Conservation (phyloP, 441 rosid genomes). For the Gossypium schwendimanii region DNA sequence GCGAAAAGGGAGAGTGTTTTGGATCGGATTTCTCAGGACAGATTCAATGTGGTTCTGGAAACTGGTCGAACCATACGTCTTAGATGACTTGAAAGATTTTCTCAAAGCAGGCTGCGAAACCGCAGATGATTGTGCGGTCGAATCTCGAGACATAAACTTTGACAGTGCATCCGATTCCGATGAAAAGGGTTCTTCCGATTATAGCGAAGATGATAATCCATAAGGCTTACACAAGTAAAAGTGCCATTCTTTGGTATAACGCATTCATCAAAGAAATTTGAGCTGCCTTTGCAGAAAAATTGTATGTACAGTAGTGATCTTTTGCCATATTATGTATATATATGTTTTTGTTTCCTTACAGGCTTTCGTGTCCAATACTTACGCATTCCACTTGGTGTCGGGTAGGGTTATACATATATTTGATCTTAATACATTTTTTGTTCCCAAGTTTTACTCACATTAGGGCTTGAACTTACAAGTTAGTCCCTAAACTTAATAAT, state of each 20-base stretch:
- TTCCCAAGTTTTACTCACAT: no score
- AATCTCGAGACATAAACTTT: slow-evolving; percentile 30
- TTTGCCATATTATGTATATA: not conserved
- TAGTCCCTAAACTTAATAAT: no score
- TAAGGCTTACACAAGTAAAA: not conserved
- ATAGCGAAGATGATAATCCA: slow-evolving; percentile 12
- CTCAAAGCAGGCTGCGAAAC: slow-evolving; percentile 22
- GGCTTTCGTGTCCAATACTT: not conserved
- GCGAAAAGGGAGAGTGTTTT: slow-evolving; percentile 62
- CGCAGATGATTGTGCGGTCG: slow-evolving; percentile 9
- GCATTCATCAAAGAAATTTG: not conserved
- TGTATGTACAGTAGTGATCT: not conserved
- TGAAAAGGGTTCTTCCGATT: slow-evolving; percentile 6
- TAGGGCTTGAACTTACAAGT: no score
- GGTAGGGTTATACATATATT: no score
- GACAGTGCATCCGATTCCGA: slow-evolving; percentile 36
- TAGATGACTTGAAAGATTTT: slow-evolving; percentile 43
- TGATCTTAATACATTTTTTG: no score
- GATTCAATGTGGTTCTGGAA: slow-evolving; percentile 60
- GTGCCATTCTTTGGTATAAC: not conserved
- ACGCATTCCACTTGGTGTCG: no score
- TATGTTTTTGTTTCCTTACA: not conserved
- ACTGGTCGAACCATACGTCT: slow-evolving; percentile 53
- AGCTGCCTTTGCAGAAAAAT: not conserved
- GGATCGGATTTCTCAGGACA: slow-evolving; percentile 73